Evolutionary conservation across 1,284 basidiomycete species (phyloP).

Genomic region (Uromyces viciae-fabae): DNA sequence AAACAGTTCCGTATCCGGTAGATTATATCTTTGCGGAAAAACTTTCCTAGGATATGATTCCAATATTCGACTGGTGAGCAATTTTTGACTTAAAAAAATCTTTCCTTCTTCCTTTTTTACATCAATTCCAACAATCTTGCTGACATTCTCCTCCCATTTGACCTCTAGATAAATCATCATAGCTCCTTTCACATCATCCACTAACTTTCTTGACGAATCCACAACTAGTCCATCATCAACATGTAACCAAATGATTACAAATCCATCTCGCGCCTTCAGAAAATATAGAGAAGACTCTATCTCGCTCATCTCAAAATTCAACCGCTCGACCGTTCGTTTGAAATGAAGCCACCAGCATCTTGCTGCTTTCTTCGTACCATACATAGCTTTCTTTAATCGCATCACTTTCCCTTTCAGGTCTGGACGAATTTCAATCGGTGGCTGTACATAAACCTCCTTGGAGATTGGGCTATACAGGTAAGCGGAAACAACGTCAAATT

Average conservation of each 20-base stretch:
- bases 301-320: background rate
- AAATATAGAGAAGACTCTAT: constrained; percentile 8
- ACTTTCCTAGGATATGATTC: background rate
- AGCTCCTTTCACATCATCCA: background rate
- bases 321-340: background rate
- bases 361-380: constrained; percentile 30
- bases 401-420: background rate
- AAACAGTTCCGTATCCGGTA: background rate
- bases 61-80: background rate
- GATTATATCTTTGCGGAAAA: background rate
- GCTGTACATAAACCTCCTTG: constrained; percentile 4
- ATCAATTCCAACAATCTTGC: background rate
- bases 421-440: background rate
- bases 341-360: constrained; percentile 35
- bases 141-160: background rate
- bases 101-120: background rate
- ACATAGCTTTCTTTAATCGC: constrained; percentile 13
- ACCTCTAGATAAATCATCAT: background rate
- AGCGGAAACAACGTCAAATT: constrained; percentile 13
- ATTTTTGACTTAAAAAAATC: background rate
- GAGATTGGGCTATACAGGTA: constrained; percentile 23
- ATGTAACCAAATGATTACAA: constrained; percentile 24
- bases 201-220: background rate
- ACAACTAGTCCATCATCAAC: constrained; percentile 20
- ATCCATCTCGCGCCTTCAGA: background rate